Evolutionary conservation across 768 basidiomycete species (phyloP), one percentile per base, ranked within the genome.

Genomic region (Candolleomyces aberdarensis): DNA sequence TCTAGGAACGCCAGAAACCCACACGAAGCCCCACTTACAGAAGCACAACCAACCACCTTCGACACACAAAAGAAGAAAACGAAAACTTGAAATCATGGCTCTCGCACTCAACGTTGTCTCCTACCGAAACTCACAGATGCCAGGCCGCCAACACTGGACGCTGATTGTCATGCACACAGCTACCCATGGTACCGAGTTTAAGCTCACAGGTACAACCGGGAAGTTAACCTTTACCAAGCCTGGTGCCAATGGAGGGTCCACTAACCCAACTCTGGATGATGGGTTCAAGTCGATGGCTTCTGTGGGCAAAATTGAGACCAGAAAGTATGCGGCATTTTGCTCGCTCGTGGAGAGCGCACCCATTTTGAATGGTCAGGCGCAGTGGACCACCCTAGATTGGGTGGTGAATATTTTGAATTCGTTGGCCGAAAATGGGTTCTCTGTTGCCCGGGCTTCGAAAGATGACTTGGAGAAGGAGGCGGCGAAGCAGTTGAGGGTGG

Each of bases 301-400:
- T 40, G 54, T 36, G 11, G 57, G 47, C 5, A 47, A 10, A 15
- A 36, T 58, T 44, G 20, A 44, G 26, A 31, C 15, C 22, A n/a
- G 15, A 44, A 58, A 29, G 14, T 31, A 19, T n/a, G 20, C 29
- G 14, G 44, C 19, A 3, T 49, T 58, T 14, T 40, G 41, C 22
- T 20, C 19, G 20, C 2, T 56, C 10, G 55, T 56, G 40, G 9
- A 56, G 41, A 32, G 19, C 5, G 13, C 55, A 14, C 3, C 26
- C 26, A 15, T 53, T 29, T 31, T n/a, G 11, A 19, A 32, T 6
- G 13, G 32, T 26, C 22, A 10, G 8, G 2, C 22, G 26, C 14
- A 29, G 20, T 51, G 50, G 50, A 58, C 57, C 11, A 20, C 17
- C 3, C 22, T 58, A 26, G 46, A 58, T 58, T 58, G 57, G 57